phyloP scores from a whole-genome alignment of 2,329 filamentous ascomycete genomes.

The Penicillium sp. region DNA sequence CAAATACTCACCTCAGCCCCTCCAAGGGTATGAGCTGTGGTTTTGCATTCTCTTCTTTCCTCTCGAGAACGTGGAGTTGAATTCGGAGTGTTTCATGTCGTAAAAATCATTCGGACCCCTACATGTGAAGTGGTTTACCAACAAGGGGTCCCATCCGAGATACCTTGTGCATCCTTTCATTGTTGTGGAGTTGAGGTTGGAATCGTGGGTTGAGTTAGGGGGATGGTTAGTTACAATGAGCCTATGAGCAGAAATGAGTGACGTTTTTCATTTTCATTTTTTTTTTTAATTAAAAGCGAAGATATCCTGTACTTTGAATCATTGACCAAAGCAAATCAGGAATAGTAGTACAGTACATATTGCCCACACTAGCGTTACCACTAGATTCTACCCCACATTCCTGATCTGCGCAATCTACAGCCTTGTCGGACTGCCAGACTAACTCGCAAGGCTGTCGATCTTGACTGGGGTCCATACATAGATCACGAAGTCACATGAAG shows the following conservation, averaged over 20 bases:
- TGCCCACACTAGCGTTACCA: not conserved
- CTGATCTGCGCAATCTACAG: not conserved
- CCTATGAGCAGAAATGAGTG: constrained; percentile 28
- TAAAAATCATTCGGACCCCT: constrained; percentile 2
- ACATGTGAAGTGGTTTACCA: not conserved
- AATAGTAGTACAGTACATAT: not conserved
- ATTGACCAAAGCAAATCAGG: not conserved
- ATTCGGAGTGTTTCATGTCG: not conserved
- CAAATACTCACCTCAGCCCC: constrained; percentile 1
- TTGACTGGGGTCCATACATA: not conserved
- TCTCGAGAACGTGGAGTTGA: not conserved
- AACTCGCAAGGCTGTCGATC: not conserved
- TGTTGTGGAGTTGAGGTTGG: constrained; percentile 15
- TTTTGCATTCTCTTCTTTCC: not conserved
- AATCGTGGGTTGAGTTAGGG: constrained; percentile 2
- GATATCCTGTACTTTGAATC: constrained; percentile 1
- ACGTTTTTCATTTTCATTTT: constrained; percentile 21
- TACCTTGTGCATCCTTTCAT: constrained; percentile 10
- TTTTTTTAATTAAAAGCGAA: constrained; percentile 2
- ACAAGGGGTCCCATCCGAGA: not conserved
- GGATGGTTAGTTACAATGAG: constrained; percentile 20
- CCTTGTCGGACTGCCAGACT: not conserved
- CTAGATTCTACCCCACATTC: not conserved
- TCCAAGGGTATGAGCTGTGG: not conserved
- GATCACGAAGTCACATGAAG: not conserved